Evolutionary conservation across 257 asterid species (phyloP), one percentile per base, ranked within the genome.

Genomic region (Catharanthus roseus): DNA sequence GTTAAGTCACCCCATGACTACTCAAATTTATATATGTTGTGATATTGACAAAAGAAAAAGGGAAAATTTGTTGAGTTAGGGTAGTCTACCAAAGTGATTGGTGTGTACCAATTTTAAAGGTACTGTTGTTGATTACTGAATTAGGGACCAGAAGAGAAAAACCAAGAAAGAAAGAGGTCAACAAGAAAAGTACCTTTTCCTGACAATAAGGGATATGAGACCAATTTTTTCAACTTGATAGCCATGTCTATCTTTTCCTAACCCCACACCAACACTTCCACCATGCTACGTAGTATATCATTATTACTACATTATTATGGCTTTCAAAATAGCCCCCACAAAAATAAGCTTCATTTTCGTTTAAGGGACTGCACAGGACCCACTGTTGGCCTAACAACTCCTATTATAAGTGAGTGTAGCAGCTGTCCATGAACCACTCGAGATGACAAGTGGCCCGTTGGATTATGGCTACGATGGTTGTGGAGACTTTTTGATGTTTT

Each of bases 391-490:
- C n/a, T n/a, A n/a, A n/a, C n/a, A n/a, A n/a, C n/a, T n/a, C n/a
- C n/a, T n/a, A n/a, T n/a, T n/a, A n/a, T n/a, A n/a, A n/a, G n/a
- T n/a, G n/a, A n/a, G n/a, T n/a, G n/a, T n/a, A 18, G 16, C 67
- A 61, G 15, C 57, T 53, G 23, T 33, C 60, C 38, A 67, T 26
- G 39, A 21, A 2, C 11, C 3, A 31, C 6, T 4, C 6, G 23
- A 10, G 61, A 53, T 67, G 74, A 72, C 87, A 78, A 49, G 84
- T 72, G 82, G 74, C 68, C 60, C 3, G 8, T 26, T 31, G 56
- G 57, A 65, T 31, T 26, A 55, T n/a, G 12, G 55, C 24, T 4
- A 49, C 24, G 65, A 70, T 58, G 72, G 23, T 58, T 50, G 51
- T 67, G 50, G 67, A 61, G 29, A 42, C 9, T 34, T 71, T 60